These are phyloP conservation scores for Mycena rosella DNA, from an alignment of 768 basidiomycete species.

Conservation along the genomic window DNA sequence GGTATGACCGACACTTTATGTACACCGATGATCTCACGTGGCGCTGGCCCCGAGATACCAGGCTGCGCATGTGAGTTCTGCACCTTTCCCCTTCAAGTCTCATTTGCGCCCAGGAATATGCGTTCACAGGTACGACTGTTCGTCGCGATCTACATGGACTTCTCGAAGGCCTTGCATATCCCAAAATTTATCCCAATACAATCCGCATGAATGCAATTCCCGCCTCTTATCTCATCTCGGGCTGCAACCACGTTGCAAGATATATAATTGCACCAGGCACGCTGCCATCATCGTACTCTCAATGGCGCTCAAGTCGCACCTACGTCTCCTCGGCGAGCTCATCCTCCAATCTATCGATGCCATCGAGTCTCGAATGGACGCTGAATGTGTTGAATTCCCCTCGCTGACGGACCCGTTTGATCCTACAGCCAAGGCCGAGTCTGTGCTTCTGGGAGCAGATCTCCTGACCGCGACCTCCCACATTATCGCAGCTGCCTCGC, in stretches of 20 bases:
- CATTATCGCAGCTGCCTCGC: conserved; percentile 40
- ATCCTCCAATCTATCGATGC: conserved; percentile 13
- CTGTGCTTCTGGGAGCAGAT: conserved; percentile 11
- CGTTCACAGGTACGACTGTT: background rate
- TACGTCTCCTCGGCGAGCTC: conserved; percentile 27
- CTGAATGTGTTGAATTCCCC: conserved; percentile 16
- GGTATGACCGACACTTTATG: background rate
- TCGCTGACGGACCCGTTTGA: conserved; percentile 1
- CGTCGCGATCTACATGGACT: background rate
- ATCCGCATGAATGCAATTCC: background rate
- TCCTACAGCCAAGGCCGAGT: background rate
- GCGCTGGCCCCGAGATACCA: too few species aligned
- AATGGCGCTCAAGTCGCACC: conserved; percentile 13
- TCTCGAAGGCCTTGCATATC: background rate
- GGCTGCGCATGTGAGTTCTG: background rate
- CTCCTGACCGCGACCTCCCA: conserved; percentile 28
- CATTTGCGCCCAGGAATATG: background rate
- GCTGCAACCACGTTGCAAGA: background rate
- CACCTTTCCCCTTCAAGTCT: background rate
- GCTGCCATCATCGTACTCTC: background rate
- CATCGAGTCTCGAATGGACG: conserved; percentile 16
- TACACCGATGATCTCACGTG: background rate
- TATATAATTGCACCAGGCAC: background rate
- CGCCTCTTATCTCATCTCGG: conserved; percentile 4
- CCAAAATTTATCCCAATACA: background rate